Conservation (phyloP, 352 stramenopile species). For the Globisporangium ultimum region DNA sequence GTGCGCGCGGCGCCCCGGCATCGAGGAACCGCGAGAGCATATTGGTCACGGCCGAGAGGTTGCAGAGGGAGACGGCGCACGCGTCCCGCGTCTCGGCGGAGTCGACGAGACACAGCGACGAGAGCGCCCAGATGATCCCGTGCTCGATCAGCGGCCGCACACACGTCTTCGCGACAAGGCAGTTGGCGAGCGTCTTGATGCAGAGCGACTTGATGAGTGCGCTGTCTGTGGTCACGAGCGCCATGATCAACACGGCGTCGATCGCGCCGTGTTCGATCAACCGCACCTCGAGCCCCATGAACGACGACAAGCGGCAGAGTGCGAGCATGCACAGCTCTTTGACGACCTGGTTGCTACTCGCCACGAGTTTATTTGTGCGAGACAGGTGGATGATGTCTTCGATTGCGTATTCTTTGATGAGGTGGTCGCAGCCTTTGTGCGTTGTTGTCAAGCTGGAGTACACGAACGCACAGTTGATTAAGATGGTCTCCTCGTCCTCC, state of each 20-base stretch:
- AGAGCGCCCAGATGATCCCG: constrained; percentile 73
- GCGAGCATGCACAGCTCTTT: constrained; percentile 72
- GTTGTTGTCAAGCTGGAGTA: constrained; percentile 63
- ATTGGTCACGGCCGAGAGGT: constrained; percentile 50
- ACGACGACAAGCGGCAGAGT: constrained; percentile 68
- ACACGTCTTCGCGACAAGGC: constrained; percentile 63
- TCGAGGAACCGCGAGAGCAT: constrained; percentile 72
- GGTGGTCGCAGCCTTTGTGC: constrained; percentile 63
- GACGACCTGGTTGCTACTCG: constrained; percentile 36
- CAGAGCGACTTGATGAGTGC: constrained; percentile 62
- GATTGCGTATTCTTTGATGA: constrained; percentile 69
- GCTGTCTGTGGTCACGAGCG: constrained; percentile 67
- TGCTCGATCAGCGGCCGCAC: constrained; percentile 63
- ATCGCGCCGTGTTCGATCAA: constrained; percentile 75
- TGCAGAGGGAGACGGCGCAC: constrained; percentile 75
- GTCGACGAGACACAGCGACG: constrained; percentile 62
- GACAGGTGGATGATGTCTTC: constrained; percentile 70
- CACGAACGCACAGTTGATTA: constrained; percentile 70
- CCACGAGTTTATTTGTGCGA: constrained; percentile 30
- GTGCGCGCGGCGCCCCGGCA: constrained; percentile 52
- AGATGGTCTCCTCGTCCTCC: constrained; percentile 38
- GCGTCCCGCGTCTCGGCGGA: constrained; percentile 47
- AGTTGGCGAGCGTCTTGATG: constrained; percentile 76
- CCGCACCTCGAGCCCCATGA: constrained; percentile 48
- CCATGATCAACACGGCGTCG: constrained; percentile 65